Percentiles rank a stretch among this genome's conserved stretches.
phyloP scores from a whole-genome alignment of 2,329 filamentous ascomycete genomes.

The Cladobotryum protrusum region DNA sequence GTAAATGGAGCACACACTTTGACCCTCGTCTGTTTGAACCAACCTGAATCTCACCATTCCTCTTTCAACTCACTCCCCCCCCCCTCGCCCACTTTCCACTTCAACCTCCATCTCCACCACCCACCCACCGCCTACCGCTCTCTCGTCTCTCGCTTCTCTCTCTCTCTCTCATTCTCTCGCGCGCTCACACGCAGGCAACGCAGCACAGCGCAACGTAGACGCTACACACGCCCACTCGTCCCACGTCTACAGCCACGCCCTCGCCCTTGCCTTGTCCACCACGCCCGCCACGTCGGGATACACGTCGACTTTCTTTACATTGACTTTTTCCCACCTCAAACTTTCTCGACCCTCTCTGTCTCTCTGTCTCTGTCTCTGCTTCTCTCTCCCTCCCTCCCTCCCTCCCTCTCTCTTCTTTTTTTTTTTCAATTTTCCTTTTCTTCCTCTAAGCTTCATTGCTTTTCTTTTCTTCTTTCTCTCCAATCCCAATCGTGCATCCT shows the following conservation, averaged over 20 bases:
- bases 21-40: not conserved
- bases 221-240: slow-evolving; percentile 1
- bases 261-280: slow-evolving; percentile 6
- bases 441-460: not conserved
- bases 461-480: slow-evolving; percentile 7
- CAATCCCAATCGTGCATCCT: not conserved
- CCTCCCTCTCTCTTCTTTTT: slow-evolving; percentile 8
- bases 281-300: slow-evolving; percentile 1
- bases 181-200: not conserved
- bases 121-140: not conserved
- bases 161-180: no score
- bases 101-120: not conserved
- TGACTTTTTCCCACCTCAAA: not conserved
- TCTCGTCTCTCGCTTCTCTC: no score
- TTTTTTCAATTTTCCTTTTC: slow-evolving; percentile 8
- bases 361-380: slow-evolving; percentile 11
- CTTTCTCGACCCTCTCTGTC: slow-evolving; percentile 13
- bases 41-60: slow-evolving; percentile 1
- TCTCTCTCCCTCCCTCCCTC: not conserved
- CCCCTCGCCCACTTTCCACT: not conserved
- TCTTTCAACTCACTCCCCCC: not conserved
- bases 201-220: slow-evolving; percentile 7
- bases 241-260: slow-evolving; percentile 12
- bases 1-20: slow-evolving; percentile 15
- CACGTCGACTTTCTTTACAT: slow-evolving; percentile 14